Evolutionary conservation across 2,329 filamentous ascomycete species (phyloP).

Genomic region (Coniochaeta ligniaria): DNA sequence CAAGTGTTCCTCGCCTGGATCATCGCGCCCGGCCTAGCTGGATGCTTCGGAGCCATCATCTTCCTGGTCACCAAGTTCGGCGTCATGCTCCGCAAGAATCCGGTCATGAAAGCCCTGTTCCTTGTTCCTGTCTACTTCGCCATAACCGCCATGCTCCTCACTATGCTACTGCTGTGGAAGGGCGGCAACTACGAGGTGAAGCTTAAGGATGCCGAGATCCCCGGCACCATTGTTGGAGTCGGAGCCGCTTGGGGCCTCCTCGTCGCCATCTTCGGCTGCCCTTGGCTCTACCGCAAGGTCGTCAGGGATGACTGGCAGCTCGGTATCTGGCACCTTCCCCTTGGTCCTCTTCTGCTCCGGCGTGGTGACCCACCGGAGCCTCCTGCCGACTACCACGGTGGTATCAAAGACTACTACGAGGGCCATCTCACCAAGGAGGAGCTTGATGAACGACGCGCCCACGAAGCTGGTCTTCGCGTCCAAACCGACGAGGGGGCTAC

Average conservation of each 20-base stretch:
- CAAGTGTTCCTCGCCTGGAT: conserved; percentile 56
- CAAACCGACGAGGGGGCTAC: conserved; percentile 17
- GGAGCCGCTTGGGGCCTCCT: conserved; percentile 43
- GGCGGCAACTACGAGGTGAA: conserved; percentile 37
- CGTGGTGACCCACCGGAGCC: conserved; percentile 31
- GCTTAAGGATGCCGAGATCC: conserved; percentile 39
- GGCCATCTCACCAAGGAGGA: conserved; percentile 48
- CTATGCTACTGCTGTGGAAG: conserved; percentile 56
- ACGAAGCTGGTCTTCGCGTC: conserved; percentile 22
- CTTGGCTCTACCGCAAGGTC: conserved; percentile 51
- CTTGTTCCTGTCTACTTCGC: conserved; percentile 51
- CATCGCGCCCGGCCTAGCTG: conserved; percentile 51
- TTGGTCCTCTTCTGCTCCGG: conserved; percentile 45
- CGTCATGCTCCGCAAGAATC: conserved; percentile 45
- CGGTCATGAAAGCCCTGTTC: conserved; percentile 43
- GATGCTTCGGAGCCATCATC: conserved; percentile 42
- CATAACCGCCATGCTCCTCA: conserved; percentile 44
- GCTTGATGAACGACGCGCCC: too few relatives aligned
- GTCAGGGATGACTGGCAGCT: conserved; percentile 55
- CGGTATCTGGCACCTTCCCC: conserved; percentile 43
- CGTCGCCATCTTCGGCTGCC: conserved; percentile 46
- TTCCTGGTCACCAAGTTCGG: conserved; percentile 50
- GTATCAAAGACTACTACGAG: conserved; percentile 47
- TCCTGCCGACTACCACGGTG: conserved; percentile 32
- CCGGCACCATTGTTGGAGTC: conserved; percentile 46